Base-by-base conservation (phyloP, 1,284 basidiomycete species). In the Phellopilus nigrolimitatus region DNA sequence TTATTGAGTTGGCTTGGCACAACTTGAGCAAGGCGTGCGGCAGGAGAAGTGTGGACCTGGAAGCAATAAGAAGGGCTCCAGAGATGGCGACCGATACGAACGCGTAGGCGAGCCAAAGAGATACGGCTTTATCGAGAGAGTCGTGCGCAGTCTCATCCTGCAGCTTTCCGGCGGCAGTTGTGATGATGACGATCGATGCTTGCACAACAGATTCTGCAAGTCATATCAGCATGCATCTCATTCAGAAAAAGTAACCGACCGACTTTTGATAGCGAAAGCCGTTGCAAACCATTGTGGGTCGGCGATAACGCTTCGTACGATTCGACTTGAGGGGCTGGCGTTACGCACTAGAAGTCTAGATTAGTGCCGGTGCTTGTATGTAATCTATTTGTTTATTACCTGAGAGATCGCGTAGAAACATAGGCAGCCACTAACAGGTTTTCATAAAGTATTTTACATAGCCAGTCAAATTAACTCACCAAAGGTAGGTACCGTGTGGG, bases 271-370 rank as follows among this genome's bases (percentile, higher is more conserved):
- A 1, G 71, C 67, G 53, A 71, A 73, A 62, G 68, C 71, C 2
- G 71, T 73, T 3, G 70, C 71, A 51, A 72, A 74, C 59, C 70
- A 71, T 53, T 68, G 63, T 39, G 72, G 70, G 58, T 73, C 69
- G 0, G 71, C 68, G 60, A 68, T 65, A 24, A 68, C 69, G 53
- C 61, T 71, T 3, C 71, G 66, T 27, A 74, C 64, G 36, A 74
- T 72, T 74, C 71, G 5, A 73, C 71, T 62, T 74, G 71, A 1
- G 72, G 71, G 2, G 71, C 70, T 3, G 71, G 71, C 0, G 71
- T 74, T 27, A 73, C 65, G 49, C 62, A 62, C 67, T 72, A 51
- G 12, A 10, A 45, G 19, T 2, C 43, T 38, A 12, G 21, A 39
- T 55, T 19, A 54, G 48, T 46, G 15, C 45, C 33, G 12, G 21